Conservation (phyloP, 148 eudicot species). For the Persicaria tinctoria region DNA sequence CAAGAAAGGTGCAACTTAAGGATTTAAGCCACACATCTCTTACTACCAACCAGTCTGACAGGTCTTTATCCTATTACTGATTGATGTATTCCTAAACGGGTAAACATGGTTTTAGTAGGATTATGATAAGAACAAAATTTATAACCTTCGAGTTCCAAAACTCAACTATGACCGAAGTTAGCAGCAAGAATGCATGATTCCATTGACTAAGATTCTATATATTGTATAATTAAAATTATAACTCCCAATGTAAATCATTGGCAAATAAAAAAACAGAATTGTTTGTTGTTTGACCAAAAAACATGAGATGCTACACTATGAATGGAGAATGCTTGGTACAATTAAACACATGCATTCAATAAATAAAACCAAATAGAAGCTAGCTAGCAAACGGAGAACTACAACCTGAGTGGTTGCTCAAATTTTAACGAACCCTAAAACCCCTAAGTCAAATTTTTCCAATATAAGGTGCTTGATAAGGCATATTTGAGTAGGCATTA, state of each 20-base stretch:
- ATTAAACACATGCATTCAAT: neutral
- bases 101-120: neutral
- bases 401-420: conserved; percentile 89
- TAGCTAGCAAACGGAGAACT: conserved; percentile 2
- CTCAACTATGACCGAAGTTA: neutral
- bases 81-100: neutral
- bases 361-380: neutral
- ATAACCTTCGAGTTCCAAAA: neutral
- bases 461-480: no score
- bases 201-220: neutral
- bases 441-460: no score
- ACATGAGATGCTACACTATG: neutral
- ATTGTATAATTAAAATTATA: neutral
- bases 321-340: neutral
- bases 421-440: conserved; percentile 26
- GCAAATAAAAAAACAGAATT: neutral
- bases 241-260: neutral
- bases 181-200: neutral
- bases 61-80: neutral
- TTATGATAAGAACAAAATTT: neutral
- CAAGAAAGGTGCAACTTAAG: neutral
- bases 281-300: neutral
- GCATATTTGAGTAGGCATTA: no score
- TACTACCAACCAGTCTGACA: neutral
- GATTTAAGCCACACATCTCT: neutral